Conservation (phyloP, 2,329 filamentous ascomycete genomes). For the Aspergillus neotritici region DNA sequence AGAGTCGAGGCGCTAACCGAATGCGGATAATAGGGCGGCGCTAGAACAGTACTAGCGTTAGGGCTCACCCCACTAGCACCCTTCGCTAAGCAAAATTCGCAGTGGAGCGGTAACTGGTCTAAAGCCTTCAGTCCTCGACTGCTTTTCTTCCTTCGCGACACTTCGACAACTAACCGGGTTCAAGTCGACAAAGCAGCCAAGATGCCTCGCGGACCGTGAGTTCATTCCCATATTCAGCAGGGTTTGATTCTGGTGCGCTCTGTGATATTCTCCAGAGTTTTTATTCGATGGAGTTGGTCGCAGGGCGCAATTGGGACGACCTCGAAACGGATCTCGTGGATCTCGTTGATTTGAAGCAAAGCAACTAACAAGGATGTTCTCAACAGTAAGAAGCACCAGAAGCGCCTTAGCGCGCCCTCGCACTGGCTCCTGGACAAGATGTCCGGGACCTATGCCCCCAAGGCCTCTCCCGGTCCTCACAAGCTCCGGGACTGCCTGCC, state of each 20-base stretch:
- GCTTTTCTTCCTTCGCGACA: constrained; percentile 25
- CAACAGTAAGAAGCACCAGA: constrained; percentile 95
- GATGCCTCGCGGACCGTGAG: constrained; percentile 57
- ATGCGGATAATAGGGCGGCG: neutral
- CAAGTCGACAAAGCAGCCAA: constrained; percentile 41
- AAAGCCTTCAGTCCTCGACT: constrained; percentile 14
- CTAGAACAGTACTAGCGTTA: constrained; percentile 26
- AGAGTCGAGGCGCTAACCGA: neutral
- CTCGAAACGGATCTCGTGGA: no score
- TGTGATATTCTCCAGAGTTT: no score
- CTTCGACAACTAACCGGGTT: constrained; percentile 34
- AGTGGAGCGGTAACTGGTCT: constrained; percentile 19
- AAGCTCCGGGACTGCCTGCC: constrained; percentile 99
- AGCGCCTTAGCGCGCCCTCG: constrained; percentile 97
- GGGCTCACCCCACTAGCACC: constrained; percentile 26
- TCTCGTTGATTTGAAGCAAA: no score
- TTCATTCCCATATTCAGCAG: constrained; percentile 16
- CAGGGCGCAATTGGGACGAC: no score
- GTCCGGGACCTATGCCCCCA: constrained; percentile 75
- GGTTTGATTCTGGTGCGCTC: no score
- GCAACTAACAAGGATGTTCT: constrained; percentile 25
- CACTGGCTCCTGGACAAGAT: constrained; percentile 99
- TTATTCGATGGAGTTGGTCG: no score
- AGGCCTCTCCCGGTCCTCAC: constrained; percentile 81
- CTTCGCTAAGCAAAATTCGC: constrained; percentile 30